Percentiles rank a stretch among this genome's conserved stretches.
These are phyloP conservation scores for Aspergillus ostianus DNA, from an alignment of 495 filamentous ascomycete genomes.

Conservation along the genomic window DNA sequence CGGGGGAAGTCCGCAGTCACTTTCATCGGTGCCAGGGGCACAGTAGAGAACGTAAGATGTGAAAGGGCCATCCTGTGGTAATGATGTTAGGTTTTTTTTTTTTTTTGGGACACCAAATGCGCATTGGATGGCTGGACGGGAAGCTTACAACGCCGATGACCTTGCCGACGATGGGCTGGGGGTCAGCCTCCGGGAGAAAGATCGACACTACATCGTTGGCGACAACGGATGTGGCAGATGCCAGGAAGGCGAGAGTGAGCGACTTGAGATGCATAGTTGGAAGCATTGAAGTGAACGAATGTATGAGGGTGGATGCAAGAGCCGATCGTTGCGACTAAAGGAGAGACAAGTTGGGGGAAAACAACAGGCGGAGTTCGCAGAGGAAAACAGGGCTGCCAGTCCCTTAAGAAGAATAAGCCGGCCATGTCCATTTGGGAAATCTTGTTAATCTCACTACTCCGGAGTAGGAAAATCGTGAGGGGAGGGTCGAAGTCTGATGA, in stretches of 20 bases:
- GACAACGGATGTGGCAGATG: constrained; percentile 27
- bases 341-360: background rate
- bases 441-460: background rate
- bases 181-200: constrained; percentile 24
- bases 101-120: background rate
- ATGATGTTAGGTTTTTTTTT: background rate
- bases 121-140: background rate
- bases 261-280: constrained; percentile 28
- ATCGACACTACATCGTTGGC: constrained; percentile 32
- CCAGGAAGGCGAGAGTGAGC: constrained; percentile 25
- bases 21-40: background rate
- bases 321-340: background rate
- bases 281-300: background rate
- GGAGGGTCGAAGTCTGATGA: background rate
- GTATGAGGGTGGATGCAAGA: background rate
- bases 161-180: constrained; percentile 11
- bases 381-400: background rate
- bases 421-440: background rate
- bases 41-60: constrained; percentile 18
- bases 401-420: background rate
- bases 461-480: background rate
- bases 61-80: constrained; percentile 10
- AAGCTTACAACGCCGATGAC: constrained; percentile 26
- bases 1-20: constrained; percentile 6
- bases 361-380: background rate